Conservation (phyloP, 2,329 filamentous ascomycete species). For the Diaporthe velutina region DNA sequence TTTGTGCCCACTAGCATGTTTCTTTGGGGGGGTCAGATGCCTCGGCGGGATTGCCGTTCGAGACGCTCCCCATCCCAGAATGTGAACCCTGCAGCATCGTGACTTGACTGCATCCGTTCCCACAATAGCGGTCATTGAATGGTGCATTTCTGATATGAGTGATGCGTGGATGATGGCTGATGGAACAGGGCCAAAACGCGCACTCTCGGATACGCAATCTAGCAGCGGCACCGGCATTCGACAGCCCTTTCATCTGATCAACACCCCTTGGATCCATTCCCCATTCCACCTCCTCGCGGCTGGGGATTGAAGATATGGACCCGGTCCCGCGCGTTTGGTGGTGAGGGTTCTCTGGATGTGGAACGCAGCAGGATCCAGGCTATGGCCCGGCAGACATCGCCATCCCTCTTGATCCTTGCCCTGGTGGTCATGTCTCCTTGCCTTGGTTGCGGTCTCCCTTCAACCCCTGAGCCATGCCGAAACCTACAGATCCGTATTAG, state of each 20-base stretch:
- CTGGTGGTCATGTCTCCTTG: slow-evolving; percentile 32
- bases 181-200: slow-evolving; percentile 40
- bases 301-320: slow-evolving; percentile 32
- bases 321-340: slow-evolving; percentile 27
- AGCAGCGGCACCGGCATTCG: slow-evolving; percentile 31
- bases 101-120: slow-evolving; percentile 26
- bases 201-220: slow-evolving; percentile 37
- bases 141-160: slow-evolving; percentile 28
- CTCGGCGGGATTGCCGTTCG: slow-evolving; percentile 39
- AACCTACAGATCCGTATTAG: slow-evolving; percentile 37
- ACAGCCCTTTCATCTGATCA: slow-evolving; percentile 41
- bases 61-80: slow-evolving; percentile 19
- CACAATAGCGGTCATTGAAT: slow-evolving; percentile 19
- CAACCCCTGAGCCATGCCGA: slow-evolving; percentile 41
- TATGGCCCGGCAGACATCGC: slow-evolving; percentile 19
- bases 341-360: slow-evolving; percentile 25
- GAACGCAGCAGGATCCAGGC: slow-evolving; percentile 30
- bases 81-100: slow-evolving; percentile 32
- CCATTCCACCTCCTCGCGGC: slow-evolving; percentile 32
- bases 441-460: slow-evolving; percentile 32
- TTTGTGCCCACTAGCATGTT: slow-evolving; percentile 33
- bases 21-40: slow-evolving; percentile 32
- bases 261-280: slow-evolving; percentile 32
- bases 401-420: slow-evolving; percentile 25
- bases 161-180: slow-evolving; percentile 36